phyloP scores from a whole-genome alignment of 1,284 basidiomycete species.

The Trametes hirsuta region DNA sequence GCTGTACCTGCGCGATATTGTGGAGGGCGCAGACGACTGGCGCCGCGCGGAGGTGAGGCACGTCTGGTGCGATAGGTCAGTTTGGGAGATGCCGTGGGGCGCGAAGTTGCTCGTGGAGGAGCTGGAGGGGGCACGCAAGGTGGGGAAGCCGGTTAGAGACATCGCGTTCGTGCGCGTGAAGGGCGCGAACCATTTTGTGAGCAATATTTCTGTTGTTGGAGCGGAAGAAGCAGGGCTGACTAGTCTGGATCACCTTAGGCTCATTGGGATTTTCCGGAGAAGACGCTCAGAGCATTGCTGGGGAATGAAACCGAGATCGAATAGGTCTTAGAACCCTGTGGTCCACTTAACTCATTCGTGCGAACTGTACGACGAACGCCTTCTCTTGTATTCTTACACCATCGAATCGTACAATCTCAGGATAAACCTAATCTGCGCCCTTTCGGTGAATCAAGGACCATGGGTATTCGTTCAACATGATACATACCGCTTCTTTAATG shows the following conservation, averaged over 20 bases:
- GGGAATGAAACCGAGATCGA: not conserved
- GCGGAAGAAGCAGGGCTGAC: not conserved
- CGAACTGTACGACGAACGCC: too few species aligned
- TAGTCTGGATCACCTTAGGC: not conserved
- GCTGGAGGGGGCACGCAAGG: constrained; percentile 10
- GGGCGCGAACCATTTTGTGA: constrained; percentile 19
- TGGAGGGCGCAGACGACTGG: constrained; percentile 1
- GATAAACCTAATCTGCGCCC: too few species aligned
- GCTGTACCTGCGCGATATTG: not conserved
- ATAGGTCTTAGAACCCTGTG: not conserved
- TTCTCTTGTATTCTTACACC: too few species aligned
- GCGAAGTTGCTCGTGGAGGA: constrained; percentile 1
- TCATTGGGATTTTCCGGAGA: constrained; percentile 10
- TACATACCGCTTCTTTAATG: too few species aligned
- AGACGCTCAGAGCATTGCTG: constrained; percentile 2
- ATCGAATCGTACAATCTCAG: too few species aligned
- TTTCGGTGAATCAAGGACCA: too few species aligned
- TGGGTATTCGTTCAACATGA: too few species aligned
- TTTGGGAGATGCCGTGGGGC: constrained; percentile 9
- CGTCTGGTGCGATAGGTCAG: constrained; percentile 15
- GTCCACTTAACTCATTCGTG: too few species aligned
- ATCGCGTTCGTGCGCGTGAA: constrained; percentile 7
- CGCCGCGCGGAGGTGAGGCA: constrained; percentile 6
- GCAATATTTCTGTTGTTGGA: not conserved
- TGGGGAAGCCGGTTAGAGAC: constrained; percentile 1